Percentiles rank a stretch among this genome's conserved stretches.
Evolutionary conservation across 208 protist species (phyloP).

Genomic region (Trypanosoma brucei): DNA sequence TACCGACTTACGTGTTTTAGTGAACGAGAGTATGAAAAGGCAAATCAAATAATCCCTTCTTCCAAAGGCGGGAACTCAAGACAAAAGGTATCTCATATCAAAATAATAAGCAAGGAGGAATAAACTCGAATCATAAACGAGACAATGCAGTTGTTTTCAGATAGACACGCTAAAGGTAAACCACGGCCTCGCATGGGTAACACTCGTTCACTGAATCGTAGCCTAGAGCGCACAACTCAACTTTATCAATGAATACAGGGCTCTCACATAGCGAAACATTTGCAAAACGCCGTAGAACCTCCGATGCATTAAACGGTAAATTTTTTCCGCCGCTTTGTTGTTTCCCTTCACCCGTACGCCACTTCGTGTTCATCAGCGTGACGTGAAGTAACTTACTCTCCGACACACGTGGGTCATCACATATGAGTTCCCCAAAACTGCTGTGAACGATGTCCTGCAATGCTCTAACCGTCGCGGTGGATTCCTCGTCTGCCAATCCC

Average conservation of each 20-base stretch:
- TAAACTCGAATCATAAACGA: no score
- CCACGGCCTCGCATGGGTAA: conserved; percentile 6
- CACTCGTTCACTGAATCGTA: conserved; percentile 13
- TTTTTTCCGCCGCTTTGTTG: neutral
- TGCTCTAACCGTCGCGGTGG: conserved; percentile 20
- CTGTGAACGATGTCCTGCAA: conserved; percentile 47
- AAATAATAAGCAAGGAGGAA: no score
- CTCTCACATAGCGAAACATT: conserved; percentile 6
- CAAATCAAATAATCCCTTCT: no score
- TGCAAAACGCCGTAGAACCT: conserved; percentile 16
- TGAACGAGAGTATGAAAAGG: no score
- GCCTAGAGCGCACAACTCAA: conserved; percentile 13
- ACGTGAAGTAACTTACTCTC: conserved; percentile 54
- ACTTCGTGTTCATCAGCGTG: conserved; percentile 82
- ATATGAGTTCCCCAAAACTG: conserved; percentile 53
- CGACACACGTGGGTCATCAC: conserved; percentile 28
- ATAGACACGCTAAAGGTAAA: conserved; percentile 4
- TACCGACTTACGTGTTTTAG: no score
- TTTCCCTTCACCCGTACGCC: conserved; percentile 19
- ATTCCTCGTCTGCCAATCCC: conserved; percentile 38
- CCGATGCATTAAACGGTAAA: conserved; percentile 16
- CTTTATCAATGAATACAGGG: conserved; percentile 13
- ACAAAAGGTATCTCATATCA: no score
- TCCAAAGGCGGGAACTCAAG: no score
- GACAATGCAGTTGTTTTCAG: no score